Evolutionary conservation across 2,329 filamentous ascomycete species (phyloP).

Genomic region (Pyrenophora seminiperda): DNA sequence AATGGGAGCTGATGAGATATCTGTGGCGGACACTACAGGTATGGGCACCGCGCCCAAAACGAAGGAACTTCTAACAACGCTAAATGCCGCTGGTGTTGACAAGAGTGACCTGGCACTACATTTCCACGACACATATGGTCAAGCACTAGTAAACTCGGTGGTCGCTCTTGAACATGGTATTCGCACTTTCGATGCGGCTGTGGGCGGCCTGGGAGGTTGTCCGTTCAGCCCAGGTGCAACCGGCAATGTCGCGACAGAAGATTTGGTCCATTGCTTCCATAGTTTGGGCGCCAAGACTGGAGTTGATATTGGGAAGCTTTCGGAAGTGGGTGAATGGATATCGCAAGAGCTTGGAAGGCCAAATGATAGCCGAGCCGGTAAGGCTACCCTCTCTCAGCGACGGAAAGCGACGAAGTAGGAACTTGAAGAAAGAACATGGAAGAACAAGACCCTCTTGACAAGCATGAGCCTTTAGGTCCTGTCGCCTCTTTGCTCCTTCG

Average conservation of each 20-base stretch:
- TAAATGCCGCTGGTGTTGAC: slow-evolving; percentile 70
- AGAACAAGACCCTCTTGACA: no score
- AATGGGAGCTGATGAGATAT: slow-evolving; percentile 89
- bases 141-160: slow-evolving; percentile 81
- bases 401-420: slow-evolving; percentile 18
- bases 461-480: no score
- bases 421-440: no score
- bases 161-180: slow-evolving; percentile 79
- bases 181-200: slow-evolving; percentile 77
- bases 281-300: slow-evolving; percentile 76
- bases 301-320: slow-evolving; percentile 53
- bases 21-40: slow-evolving; percentile 86
- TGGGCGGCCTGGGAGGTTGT: slow-evolving; percentile 81
- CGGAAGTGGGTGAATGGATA: slow-evolving; percentile 49
- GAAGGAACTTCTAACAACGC: slow-evolving; percentile 65
- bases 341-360: slow-evolving; percentile 40
- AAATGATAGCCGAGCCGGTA: slow-evolving; percentile 49
- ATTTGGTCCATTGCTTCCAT: slow-evolving; percentile 77
- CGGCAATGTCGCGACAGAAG: slow-evolving; percentile 84
- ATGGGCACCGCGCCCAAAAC: slow-evolving; percentile 82
- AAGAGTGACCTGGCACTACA: slow-evolving; percentile 77
- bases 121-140: slow-evolving; percentile 88
- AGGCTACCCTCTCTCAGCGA: slow-evolving; percentile 44
- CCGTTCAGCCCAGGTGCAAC: slow-evolving; percentile 85
- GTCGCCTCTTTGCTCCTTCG: no score